Conservation (phyloP, 176 grass and related monocot genomes). For the Aegilops tauschii region DNA sequence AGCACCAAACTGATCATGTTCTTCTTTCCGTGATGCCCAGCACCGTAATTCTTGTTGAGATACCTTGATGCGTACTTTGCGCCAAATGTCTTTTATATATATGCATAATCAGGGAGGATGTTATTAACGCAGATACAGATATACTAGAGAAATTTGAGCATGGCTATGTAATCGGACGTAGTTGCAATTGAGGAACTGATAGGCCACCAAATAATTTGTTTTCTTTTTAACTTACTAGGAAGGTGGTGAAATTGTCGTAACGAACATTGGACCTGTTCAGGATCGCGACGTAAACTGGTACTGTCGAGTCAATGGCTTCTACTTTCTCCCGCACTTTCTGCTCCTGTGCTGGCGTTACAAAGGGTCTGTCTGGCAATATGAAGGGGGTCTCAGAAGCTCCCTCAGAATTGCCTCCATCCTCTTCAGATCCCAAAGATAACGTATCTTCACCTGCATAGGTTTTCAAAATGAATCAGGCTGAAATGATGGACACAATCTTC, state of each 20-base stretch:
- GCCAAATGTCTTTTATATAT: no score
- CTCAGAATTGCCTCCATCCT: no score
- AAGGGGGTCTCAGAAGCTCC: neutral
- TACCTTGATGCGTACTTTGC: no score
- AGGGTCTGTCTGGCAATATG: neutral
- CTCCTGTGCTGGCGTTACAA: constrained; percentile 19
- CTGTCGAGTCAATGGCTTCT: neutral
- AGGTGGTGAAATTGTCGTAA: no score
- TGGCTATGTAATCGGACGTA: no score
- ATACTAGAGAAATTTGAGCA: no score
- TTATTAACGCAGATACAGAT: neutral
- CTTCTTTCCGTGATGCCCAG: neutral
- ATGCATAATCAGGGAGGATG: neutral
- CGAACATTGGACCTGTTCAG: constrained; percentile 21
- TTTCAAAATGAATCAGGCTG: neutral
- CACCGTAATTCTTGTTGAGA: neutral
- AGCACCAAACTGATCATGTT: neutral
- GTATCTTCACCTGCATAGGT: neutral
- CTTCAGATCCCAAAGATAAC: neutral
- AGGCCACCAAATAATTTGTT: no score
- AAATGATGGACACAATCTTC: no score
- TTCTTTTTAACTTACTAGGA: no score
- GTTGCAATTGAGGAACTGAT: neutral
- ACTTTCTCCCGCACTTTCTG: constrained; percentile 14
- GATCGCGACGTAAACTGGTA: constrained; percentile 24